Evolutionary conservation across 2,329 filamentous ascomycete species (phyloP).

Genomic region (Alternaria incomplexa): DNA sequence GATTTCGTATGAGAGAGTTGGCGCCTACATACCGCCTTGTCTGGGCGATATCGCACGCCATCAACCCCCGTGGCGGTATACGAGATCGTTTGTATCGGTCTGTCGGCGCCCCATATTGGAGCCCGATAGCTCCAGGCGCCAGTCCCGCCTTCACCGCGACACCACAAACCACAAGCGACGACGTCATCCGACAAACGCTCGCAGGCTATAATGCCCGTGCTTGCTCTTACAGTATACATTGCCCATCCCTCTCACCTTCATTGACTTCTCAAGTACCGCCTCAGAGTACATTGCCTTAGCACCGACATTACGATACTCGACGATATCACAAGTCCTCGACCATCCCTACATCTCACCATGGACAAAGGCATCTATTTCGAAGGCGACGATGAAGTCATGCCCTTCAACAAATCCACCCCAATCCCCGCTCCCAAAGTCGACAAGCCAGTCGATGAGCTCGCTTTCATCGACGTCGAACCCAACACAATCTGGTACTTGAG

Average conservation of each 20-base stretch:
- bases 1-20: neutral
- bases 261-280: neutral
- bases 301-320: neutral
- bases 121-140: neutral
- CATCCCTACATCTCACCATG: constrained; percentile 8
- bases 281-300: neutral
- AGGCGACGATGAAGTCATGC: neutral
- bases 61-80: neutral
- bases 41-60: neutral
- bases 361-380: constrained; percentile 13
- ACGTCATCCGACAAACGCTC: constrained; percentile 4
- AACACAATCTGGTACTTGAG: constrained; percentile 35
- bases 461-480: neutral
- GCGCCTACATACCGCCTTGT: constrained; percentile 1
- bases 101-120: neutral
- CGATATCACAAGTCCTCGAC: neutral
- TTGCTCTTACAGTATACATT: neutral
- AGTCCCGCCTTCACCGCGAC: neutral
- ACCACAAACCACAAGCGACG: neutral
- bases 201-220: neutral
- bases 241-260: neutral
- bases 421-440: neutral
- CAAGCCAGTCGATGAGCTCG: constrained; percentile 23
- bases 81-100: neutral
- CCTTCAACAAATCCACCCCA: neutral